A percentile compares a stretch with the other conserved stretches of the same genome.
Conservation (phyloP, 2,329 filamentous ascomycete species). For the Alternaria viburni region DNA sequence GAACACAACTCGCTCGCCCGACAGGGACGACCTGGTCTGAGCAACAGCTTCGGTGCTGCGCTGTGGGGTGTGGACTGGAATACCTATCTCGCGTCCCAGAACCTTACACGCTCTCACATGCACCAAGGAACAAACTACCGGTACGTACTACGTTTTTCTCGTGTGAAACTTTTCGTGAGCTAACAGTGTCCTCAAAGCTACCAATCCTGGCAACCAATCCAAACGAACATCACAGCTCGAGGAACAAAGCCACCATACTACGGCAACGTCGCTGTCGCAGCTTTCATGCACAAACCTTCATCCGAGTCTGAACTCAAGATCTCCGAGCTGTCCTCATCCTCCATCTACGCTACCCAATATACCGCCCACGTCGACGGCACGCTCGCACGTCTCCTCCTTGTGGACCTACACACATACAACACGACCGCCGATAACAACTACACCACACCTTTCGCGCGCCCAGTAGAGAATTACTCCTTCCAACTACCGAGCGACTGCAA, state of each 20-base stretch:
- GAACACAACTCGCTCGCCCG: slow-evolving; percentile 69
- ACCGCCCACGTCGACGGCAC: slow-evolving; percentile 60
- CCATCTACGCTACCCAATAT: slow-evolving; percentile 35
- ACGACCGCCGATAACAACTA: slow-evolving; percentile 5
- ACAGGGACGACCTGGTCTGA: slow-evolving; percentile 66
- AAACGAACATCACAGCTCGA: slow-evolving; percentile 55
- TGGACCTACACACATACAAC: slow-evolving; percentile 63
- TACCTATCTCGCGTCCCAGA: slow-evolving; percentile 62
- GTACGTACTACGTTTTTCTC: slow-evolving; percentile 49
- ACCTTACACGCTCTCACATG: slow-evolving; percentile 67
- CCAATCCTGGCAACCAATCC: slow-evolving; percentile 63
- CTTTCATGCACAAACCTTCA: slow-evolving; percentile 49
- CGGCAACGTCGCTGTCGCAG: slow-evolving; percentile 64
- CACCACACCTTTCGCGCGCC: slow-evolving; percentile 33
- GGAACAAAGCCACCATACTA: slow-evolving; percentile 72
- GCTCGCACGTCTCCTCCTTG: slow-evolving; percentile 58
- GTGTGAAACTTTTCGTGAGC: background rate
- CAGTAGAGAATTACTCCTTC: slow-evolving; percentile 52
- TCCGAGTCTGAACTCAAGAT: background rate
- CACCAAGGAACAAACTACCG: slow-evolving; percentile 69
- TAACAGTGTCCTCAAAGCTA: background rate
- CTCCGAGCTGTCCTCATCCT: background rate
- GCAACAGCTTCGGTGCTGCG: slow-evolving; percentile 69
- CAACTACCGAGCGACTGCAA: slow-evolving; percentile 31
- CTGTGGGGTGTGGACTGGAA: slow-evolving; percentile 71